Conservation (phyloP, 2,329 filamentous ascomycete genomes). For the Metarhizium robertsii region DNA sequence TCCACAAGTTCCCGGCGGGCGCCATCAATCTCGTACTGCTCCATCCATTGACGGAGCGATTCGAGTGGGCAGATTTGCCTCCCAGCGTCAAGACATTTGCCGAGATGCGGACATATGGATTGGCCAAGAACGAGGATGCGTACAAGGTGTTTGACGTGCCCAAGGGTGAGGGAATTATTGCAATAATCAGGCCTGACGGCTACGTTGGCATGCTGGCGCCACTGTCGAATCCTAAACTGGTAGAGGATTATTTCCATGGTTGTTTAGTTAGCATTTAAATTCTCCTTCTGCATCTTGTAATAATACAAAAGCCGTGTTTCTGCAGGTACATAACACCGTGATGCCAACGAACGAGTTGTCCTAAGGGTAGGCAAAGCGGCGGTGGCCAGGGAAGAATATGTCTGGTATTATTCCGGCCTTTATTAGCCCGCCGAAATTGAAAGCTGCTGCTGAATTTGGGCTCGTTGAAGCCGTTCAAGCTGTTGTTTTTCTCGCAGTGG, state of each 20-base stretch:
- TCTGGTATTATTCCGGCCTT: no score
- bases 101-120: slow-evolving; percentile 7
- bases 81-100: slow-evolving; percentile 2
- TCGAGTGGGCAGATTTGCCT: slow-evolving; percentile 7
- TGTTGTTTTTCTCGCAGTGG: no score
- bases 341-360: no score
- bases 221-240: neutral
- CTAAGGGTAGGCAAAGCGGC: no score
- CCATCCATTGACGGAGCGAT: slow-evolving; percentile 6
- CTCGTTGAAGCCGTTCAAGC: no score
- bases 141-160: slow-evolving; percentile 1
- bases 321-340: no score
- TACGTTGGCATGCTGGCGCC: neutral
- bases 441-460: no score
- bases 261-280: neutral
- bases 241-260: neutral
- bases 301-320: no score
- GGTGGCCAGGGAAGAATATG: no score
- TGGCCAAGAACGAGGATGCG: slow-evolving; percentile 2
- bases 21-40: slow-evolving; percentile 3
- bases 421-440: no score
- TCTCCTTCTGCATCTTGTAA: neutral
- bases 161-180: neutral
- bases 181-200: neutral
- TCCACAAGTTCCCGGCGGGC: slow-evolving; percentile 3